Percentiles rank a stretch among this genome's conserved stretches.
phyloP scores from a whole-genome alignment of 2,329 filamentous ascomycete genomes.

The Pseudogymnoascus sp. region DNA sequence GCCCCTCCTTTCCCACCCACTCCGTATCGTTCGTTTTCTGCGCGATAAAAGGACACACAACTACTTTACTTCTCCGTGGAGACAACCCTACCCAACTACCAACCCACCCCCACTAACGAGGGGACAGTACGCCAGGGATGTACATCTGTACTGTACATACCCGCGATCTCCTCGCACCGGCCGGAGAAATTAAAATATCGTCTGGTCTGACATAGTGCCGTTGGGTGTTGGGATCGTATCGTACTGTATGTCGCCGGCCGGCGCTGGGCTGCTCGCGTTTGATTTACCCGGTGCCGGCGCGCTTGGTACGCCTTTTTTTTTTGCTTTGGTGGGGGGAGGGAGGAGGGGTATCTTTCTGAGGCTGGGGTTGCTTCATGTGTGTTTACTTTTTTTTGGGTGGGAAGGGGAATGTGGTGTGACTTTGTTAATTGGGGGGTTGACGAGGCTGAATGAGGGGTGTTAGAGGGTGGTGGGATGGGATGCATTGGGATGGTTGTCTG shows the following conservation, averaged over 20 bases:
- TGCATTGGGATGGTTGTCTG: neutral
- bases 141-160: too few species aligned
- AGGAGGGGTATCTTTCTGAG: neutral
- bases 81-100: neutral
- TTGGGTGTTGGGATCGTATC: neutral
- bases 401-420: neutral
- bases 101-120: neutral
- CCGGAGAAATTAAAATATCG: neutral
- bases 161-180: too few species aligned
- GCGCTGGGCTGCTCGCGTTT: neutral
- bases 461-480: neutral
- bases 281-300: neutral
- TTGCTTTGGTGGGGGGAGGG: neutral
- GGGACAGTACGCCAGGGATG: too few species aligned
- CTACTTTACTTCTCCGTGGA: too few species aligned
- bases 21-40: neutral
- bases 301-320: neutral
- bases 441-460: neutral
- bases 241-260: neutral
- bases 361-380: neutral
- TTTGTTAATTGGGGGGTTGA: neutral
- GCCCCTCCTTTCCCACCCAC: neutral
- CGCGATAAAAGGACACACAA: neutral
- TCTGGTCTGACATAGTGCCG: too few species aligned
- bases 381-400: neutral